Percentiles rank a stretch among this genome's conserved stretches.
Evolutionary conservation across 163 green algal species (phyloP).

Genomic region (Chloromonas sp.): DNA sequence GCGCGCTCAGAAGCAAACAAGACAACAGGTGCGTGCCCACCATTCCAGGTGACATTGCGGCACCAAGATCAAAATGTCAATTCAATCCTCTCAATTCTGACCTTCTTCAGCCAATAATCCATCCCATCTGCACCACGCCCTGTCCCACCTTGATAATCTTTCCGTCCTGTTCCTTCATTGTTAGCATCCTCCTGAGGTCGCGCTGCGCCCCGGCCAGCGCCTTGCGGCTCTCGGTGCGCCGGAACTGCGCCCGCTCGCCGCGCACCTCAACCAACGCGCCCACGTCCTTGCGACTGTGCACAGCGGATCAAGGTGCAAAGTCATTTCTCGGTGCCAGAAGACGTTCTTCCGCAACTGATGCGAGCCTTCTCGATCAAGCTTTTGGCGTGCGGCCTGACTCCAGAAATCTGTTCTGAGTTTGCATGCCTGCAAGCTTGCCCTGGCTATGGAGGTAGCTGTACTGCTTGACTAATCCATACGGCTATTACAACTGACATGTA

Average conservation of each 20-base stretch:
- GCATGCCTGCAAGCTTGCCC: no score
- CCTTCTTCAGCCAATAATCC: not conserved
- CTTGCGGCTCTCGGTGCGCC: constrained; percentile 6
- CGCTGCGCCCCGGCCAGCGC: constrained; percentile 5
- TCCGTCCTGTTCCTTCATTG: constrained; percentile 30
- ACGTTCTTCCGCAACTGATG: not conserved
- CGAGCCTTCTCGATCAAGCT: not conserved
- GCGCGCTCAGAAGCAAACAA: no score
- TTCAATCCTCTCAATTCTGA: not conserved
- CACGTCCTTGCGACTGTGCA: not conserved
- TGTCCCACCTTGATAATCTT: constrained; percentile 23
- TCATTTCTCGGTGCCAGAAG: not conserved
- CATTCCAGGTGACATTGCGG: not conserved
- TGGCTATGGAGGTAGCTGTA: no score
- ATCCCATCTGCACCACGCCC: not conserved
- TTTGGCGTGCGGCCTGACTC: not conserved
- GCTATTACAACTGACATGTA: no score
- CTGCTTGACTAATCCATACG: no score
- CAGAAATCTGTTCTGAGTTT: no score
- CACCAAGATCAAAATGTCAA: not conserved
- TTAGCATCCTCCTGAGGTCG: constrained; percentile 16
- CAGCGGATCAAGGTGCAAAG: not conserved
- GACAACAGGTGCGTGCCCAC: not conserved
- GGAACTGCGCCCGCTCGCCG: not conserved
- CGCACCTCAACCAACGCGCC: not conserved